Percentiles rank a stretch among this genome's conserved stretches.
These are phyloP conservation scores for Gnomoniopsis smithogilvyi DNA, from an alignment of 2,329 filamentous ascomycete species.

Conservation along the genomic window DNA sequence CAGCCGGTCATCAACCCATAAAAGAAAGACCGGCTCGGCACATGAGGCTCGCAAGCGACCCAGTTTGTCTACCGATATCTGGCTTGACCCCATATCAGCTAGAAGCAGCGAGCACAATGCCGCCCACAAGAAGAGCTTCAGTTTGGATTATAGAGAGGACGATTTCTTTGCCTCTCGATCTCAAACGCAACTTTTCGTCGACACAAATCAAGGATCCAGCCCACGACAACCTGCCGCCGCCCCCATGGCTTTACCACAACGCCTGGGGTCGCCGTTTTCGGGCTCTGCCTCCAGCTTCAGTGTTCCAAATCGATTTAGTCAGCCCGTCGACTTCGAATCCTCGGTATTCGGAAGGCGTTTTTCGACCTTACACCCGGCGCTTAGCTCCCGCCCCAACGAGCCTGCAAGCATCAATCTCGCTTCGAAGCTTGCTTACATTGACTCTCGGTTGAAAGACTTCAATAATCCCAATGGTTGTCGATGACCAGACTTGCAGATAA, in stretches of 20 bases:
- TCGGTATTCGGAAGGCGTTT: conserved; percentile 48
- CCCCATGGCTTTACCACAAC: conserved; percentile 36
- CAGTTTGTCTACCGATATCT: conserved; percentile 53
- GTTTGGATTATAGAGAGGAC: conserved; percentile 19
- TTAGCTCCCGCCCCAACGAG: conserved; percentile 30
- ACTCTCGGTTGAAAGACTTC: conserved; percentile 54
- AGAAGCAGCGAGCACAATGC: conserved; percentile 16
- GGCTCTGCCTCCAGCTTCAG: conserved; percentile 51
- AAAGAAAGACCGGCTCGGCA: conserved; percentile 49
- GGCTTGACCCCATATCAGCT: conserved; percentile 40
- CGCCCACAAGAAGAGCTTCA: conserved; percentile 28
- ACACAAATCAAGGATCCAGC: conserved; percentile 16
- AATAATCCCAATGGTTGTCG: conserved; percentile 41
- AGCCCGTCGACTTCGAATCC: conserved; percentile 42
- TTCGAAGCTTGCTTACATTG: conserved; percentile 54
- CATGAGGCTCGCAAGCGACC: conserved; percentile 53
- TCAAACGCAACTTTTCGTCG: conserved; percentile 8
- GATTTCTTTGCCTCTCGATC: conserved; percentile 8
- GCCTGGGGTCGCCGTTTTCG: conserved; percentile 59
- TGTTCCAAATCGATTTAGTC: conserved; percentile 56
- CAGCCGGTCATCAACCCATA: conserved; percentile 52
- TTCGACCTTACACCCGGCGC: conserved; percentile 52
- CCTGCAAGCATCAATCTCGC: conserved; percentile 42
- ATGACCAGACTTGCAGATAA: conserved; percentile 47
- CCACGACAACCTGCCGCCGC: conserved; percentile 25